Percentiles rank a stretch among this genome's conserved stretches.
phyloP scores from a whole-genome alignment of 441 rosid genomes.

The Bocquillonia castaneifolia region DNA sequence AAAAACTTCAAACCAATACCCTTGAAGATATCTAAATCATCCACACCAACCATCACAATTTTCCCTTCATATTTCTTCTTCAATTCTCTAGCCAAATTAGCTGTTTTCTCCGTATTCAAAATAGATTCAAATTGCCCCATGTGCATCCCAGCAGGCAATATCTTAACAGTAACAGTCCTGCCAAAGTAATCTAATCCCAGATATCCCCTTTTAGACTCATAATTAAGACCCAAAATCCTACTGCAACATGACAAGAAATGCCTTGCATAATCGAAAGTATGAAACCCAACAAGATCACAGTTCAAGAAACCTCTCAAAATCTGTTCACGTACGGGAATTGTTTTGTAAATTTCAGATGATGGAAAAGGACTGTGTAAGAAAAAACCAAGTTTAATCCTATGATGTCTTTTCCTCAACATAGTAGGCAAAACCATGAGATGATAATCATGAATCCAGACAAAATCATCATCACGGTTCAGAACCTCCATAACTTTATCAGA shows the following conservation, averaged over 20 bases:
- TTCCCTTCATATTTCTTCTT: constrained; percentile 48
- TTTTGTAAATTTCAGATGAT: constrained; percentile 63
- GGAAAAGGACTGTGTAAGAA: constrained; percentile 73
- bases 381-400: constrained; percentile 55
- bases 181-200: constrained; percentile 77
- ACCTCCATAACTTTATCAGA: constrained; percentile 58
- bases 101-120: constrained; percentile 36
- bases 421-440: constrained; percentile 74
- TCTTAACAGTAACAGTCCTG: constrained; percentile 69
- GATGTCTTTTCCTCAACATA: constrained; percentile 50
- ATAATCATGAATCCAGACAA: constrained; percentile 79
- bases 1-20: constrained; percentile 66
- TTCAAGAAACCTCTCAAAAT: constrained; percentile 62
- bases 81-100: constrained; percentile 45
- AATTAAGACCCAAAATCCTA: constrained; percentile 72
- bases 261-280: constrained; percentile 79
- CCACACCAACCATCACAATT: constrained; percentile 61
- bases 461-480: constrained; percentile 60
- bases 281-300: constrained; percentile 79
- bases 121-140: constrained; percentile 60
- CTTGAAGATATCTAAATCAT: constrained; percentile 75
- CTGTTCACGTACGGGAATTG: constrained; percentile 69
- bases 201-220: constrained; percentile 73
- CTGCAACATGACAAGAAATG: constrained; percentile 83
- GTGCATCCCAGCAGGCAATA: constrained; percentile 68